Evolutionary conservation across 164 flowering plant species (phyloP), one percentile per base, ranked within the genome.

Genomic region (Malania oleifera): DNA sequence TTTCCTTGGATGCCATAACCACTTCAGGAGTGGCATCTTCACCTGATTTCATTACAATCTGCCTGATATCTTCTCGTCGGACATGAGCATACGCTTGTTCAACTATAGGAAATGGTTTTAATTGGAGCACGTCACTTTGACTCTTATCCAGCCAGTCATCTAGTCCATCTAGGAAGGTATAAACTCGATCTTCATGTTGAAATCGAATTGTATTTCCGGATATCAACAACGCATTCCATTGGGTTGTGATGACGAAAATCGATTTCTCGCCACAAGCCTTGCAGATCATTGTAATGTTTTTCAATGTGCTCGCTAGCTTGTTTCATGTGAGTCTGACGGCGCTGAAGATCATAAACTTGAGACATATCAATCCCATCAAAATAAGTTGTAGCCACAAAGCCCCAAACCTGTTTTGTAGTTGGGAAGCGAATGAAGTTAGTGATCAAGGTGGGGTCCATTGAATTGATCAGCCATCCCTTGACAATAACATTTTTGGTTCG

Each of bases 51-150:
- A 25, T 50, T 5, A 50, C 34, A 12, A 15, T 9, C 8, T 50
- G 34, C 18, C 53, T 11, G 7, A 15, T 25, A 14, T 50, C 53
- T 15, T 50, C 53, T 8, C 34, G 4, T 26, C 18, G 9, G 13
- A 50, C 53, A 13, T 50, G 19, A 4, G 53, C 53, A 50, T 50
- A 50, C 1, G 19, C 53, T 26, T 50, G 53, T 23, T 50, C 53
- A 11, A 50, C 6, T 11, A 18, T 50, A 25, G 27, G 57, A 18
- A 54, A 54, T 2, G 57, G 26, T 5, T 54, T 17, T 18, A 54
- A 4, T 5, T 54, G 41, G 1, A 54, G n/a, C 18, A 54, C 43
- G 13, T 54, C 41, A 6, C 54, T 50, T 10, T 13, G 14, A 50
- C 22, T 12, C 17, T 50, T 44, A 18, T 44, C 47, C 20, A 50